phyloP scores from a whole-genome alignment of 2,329 filamentous ascomycete species.

The Aspergillus sergii region DNA sequence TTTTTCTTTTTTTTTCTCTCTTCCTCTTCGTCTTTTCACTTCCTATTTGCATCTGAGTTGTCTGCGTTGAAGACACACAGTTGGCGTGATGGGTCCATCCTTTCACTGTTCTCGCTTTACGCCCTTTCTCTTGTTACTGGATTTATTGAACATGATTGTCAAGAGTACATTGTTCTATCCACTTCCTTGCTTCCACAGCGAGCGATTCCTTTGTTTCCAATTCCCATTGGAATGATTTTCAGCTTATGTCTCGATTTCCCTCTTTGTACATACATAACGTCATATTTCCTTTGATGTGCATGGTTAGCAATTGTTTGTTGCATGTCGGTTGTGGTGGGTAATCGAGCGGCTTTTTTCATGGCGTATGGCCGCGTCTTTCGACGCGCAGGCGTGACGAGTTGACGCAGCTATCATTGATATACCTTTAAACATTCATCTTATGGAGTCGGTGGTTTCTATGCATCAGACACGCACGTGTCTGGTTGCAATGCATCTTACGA shows the following conservation, averaged over 20 bases:
- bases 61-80: slow-evolving; percentile 9
- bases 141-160: slow-evolving; percentile 6
- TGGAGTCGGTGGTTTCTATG: not conserved
- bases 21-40: not conserved
- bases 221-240: slow-evolving; percentile 3
- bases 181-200: slow-evolving; percentile 3
- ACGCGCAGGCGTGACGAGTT: slow-evolving; percentile 29
- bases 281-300: slow-evolving; percentile 1
- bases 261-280: not conserved
- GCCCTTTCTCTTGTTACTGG: slow-evolving; percentile 7
- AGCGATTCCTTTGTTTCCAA: not conserved
- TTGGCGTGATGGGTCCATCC: slow-evolving; percentile 11
- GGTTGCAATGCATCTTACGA: not conserved
- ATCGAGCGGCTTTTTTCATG: not conserved
- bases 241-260: not conserved
- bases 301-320: slow-evolving; percentile 1
- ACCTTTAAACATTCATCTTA: slow-evolving; percentile 12
- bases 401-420: slow-evolving; percentile 17
- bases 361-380: slow-evolving; percentile 27
- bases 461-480: not conserved
- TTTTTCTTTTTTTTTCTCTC: slow-evolving; percentile 3
- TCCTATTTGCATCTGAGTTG: slow-evolving; percentile 12
- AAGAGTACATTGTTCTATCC: slow-evolving; percentile 20
- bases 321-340: slow-evolving; percentile 2
- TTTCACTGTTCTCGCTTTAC: slow-evolving; percentile 13